Conservation (phyloP, 2,329 filamentous ascomycete genomes). For the Venturia oleaginea region DNA sequence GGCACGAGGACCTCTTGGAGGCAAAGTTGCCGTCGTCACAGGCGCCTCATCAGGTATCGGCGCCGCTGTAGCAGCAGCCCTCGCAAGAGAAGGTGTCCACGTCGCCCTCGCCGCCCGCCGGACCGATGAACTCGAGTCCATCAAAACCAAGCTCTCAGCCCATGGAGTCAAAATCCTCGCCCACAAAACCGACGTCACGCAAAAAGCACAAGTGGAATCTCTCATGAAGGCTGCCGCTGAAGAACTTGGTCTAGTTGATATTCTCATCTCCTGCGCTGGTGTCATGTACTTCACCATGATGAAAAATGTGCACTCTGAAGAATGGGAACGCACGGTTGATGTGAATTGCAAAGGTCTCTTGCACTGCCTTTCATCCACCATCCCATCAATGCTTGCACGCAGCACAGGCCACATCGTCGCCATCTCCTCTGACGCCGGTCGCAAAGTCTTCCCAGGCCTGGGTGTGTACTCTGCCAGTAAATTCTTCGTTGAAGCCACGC, state of each 20-base stretch:
- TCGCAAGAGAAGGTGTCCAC: constrained; percentile 34
- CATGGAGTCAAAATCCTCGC: constrained; percentile 57
- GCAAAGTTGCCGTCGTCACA: constrained; percentile 15
- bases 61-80: constrained; percentile 23
- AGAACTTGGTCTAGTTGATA: constrained; percentile 63
- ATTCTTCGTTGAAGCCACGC: constrained; percentile 74
- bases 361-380: constrained; percentile 59
- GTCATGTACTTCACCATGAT: constrained; percentile 90
- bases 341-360: constrained; percentile 80
- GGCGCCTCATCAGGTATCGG: constrained; percentile 16
- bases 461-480: constrained; percentile 78
- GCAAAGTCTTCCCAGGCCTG: constrained; percentile 72
- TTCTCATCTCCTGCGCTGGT: constrained; percentile 70
- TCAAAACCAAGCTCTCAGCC: constrained; percentile 52
- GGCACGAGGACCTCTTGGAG: constrained; percentile 45
- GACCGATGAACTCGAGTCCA: constrained; percentile 54
- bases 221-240: constrained; percentile 51
- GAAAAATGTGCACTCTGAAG: constrained; percentile 62
- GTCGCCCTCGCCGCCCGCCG: constrained; percentile 56
- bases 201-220: constrained; percentile 54
- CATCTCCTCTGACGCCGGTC: constrained; percentile 73
- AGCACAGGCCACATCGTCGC: constrained; percentile 66
- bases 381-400: constrained; percentile 63
- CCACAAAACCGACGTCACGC: constrained; percentile 64
- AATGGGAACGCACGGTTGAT: constrained; percentile 76